These are phyloP conservation scores for Coemansia sp. DNA, from an alignment of 192 early-diverging fungal species.

Conservation along the genomic window DNA sequence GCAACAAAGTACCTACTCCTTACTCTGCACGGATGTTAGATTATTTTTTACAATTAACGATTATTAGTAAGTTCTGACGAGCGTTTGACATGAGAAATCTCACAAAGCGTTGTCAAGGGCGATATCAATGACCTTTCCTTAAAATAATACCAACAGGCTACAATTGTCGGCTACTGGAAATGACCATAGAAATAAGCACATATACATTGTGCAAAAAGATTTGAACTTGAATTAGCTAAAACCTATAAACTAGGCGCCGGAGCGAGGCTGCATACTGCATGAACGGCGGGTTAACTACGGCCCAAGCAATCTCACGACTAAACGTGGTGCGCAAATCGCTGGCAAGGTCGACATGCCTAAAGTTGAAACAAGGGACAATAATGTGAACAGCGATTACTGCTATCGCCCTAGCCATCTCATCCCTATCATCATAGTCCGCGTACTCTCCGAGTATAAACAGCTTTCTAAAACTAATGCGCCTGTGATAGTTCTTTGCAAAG, in stretches of 20 bases:
- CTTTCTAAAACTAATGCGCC: background rate
- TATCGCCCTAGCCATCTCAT: background rate
- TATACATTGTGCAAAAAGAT: too few species aligned
- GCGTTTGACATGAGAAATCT: too few species aligned
- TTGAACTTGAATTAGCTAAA: background rate
- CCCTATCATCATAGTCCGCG: too few species aligned
- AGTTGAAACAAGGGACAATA: background rate
- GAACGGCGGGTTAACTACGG: background rate
- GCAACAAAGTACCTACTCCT: too few species aligned
- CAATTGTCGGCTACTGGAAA: too few species aligned
- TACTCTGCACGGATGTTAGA: too few species aligned
- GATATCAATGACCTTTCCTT: too few species aligned
- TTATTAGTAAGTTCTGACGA: too few species aligned
- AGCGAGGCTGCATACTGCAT: background rate
- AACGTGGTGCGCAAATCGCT: background rate
- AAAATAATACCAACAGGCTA: too few species aligned
- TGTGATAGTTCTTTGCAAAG: background rate
- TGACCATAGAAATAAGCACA: too few species aligned
- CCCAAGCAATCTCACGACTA: background rate
- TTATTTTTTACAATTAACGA: too few species aligned
- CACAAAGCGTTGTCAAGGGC: too few species aligned
- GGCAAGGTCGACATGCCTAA: background rate
- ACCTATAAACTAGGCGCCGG: background rate
- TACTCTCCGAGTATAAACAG: background rate
- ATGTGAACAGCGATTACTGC: background rate